These are phyloP conservation scores for Suillus bovinus DNA, from an alignment of 768 basidiomycete species.

Conservation along the genomic window DNA sequence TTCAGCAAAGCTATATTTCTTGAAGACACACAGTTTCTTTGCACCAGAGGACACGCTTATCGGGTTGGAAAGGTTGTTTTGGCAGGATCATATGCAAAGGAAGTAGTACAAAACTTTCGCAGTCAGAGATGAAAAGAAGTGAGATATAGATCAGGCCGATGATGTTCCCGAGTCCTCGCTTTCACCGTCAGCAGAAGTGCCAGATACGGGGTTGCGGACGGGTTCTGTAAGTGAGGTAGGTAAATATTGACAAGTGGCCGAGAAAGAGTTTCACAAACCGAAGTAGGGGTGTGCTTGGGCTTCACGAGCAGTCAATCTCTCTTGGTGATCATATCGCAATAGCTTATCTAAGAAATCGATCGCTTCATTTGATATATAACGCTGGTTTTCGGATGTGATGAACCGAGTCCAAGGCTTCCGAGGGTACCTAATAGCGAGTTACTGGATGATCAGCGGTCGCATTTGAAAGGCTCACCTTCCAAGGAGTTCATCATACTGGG, in stretches of 20 bases:
- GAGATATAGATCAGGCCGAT: constrained; percentile 30
- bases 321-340: constrained; percentile 95
- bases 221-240: constrained; percentile 52
- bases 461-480: constrained; percentile 55
- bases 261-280: constrained; percentile 44
- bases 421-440: constrained; percentile 60
- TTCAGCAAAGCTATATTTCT: not conserved
- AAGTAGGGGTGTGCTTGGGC: constrained; percentile 94
- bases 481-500: constrained; percentile 94
- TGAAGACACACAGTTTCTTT: constrained; percentile 21
- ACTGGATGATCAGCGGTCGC: constrained; percentile 13
- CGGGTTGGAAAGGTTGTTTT: constrained; percentile 18
- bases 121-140: constrained; percentile 26
- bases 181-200: constrained; percentile 55
- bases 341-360: constrained; percentile 96
- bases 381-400: constrained; percentile 93
- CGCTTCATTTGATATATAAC: constrained; percentile 95
- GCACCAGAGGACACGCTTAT: constrained; percentile 6
- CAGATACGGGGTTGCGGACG: constrained; percentile 51
- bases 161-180: constrained; percentile 49
- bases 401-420: constrained; percentile 96
- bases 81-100: constrained; percentile 29
- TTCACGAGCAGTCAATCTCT: constrained; percentile 91
- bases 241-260: constrained; percentile 15
- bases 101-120: constrained; percentile 33